Evolutionary conservation across 768 basidiomycete species (phyloP), one percentile per base, ranked within the genome.

Genomic region (Kwoniella bestiolae): DNA sequence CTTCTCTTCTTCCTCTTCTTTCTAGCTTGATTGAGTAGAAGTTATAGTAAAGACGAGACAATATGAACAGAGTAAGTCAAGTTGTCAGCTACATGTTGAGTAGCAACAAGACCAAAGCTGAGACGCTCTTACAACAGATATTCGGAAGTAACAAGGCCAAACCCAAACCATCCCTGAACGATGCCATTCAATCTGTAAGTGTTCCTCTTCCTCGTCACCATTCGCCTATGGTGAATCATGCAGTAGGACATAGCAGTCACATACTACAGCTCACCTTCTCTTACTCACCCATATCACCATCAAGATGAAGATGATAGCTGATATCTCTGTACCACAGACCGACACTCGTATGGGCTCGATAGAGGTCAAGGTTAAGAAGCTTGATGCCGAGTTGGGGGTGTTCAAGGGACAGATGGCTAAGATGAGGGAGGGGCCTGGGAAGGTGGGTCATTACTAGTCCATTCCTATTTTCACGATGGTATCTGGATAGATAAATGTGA

Each of bases 381-480:
- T 99, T 29, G 94, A 98, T 75, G 94, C 89, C 5, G 96, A 99
- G 78, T 86, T 99, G 21, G 85, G 84, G 52, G 85, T 91, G 41
- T 97, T 96, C 84, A 93, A 94, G 81, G 92, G 94, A 60, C 96
- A 98, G 83, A 92, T 99, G 91, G 86, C 88, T 73, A 95, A 92
- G 82, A 84, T 99, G 79, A 85, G 92, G 25, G 90, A 89, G 70
- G 96, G 96, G 0, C 94, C 96, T 26, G 95, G 95, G 56, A 99
- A 96, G 87, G 94, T 94, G 72, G 55, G 83, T 70, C 26, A 52
- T n/a, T n/a, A n/a, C n/a, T n/a, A 18, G 16, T 8, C 55, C n/a
- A 32, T 32, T 28, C n/a, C n/a, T n/a, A n/a, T n/a, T n/a, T n/a
- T n/a, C n/a, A n/a, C n/a, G n/a, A n/a, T n/a, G n/a, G n/a, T n/a